Evolutionary conservation across 345 rosid genomes (phyloP).

Genomic region (Arabis hirsuta): DNA sequence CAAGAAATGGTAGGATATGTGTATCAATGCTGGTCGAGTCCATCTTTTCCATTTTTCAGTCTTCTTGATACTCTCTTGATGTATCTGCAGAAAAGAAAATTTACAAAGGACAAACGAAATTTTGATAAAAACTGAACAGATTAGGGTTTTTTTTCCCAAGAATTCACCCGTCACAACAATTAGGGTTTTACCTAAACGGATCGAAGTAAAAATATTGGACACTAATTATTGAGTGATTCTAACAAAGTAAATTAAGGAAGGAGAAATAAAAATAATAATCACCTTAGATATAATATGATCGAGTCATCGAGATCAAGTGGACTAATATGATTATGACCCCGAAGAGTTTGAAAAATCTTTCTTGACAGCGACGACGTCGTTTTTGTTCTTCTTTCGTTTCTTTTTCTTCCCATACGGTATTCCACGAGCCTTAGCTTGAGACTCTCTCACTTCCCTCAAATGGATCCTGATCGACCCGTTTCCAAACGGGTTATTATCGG

Average conservation of each 20-base stretch:
- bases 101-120: background rate
- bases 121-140: background rate
- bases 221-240: conserved; percentile 3
- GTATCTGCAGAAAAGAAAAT: background rate
- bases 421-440: conserved; percentile 87
- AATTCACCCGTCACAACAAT: background rate
- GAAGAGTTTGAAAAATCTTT: conserved; percentile 30
- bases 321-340: conserved; percentile 19
- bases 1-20: conserved; percentile 1
- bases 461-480: conserved; percentile 76
- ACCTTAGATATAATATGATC: conserved; percentile 24
- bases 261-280: background rate
- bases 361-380: conserved; percentile 27
- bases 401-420: conserved; percentile 80
- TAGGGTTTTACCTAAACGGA: conserved; percentile 7
- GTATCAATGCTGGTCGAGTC: background rate
- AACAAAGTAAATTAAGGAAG: background rate
- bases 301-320: conserved; percentile 21
- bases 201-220: background rate
- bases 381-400: conserved; percentile 57
- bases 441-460: conserved; percentile 75
- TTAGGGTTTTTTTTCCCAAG: conserved; percentile 11
- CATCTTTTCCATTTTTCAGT: background rate
- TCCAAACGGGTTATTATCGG: conserved; percentile 76
- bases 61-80: conserved; percentile 7